Percentiles rank a stretch among this genome's conserved stretches.
Evolutionary conservation across 495 filamentous ascomycete genomes (phyloP).

Genomic region (Echria macrotheca): DNA sequence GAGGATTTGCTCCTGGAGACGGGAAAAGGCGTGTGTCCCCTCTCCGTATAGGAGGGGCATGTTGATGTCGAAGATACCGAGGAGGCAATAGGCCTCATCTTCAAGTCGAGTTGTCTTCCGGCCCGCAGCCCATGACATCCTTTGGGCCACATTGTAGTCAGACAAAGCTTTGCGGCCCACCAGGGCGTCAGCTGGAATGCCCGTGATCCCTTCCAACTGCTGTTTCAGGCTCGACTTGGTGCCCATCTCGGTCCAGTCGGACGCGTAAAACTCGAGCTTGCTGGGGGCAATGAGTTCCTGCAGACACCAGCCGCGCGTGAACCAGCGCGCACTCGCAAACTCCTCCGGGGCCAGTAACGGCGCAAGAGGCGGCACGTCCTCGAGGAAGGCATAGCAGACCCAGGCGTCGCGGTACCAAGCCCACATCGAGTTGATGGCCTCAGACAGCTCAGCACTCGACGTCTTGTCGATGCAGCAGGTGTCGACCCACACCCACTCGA

Average conservation of each 20-base stretch:
- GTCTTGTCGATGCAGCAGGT: no score
- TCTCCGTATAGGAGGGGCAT: constrained; percentile 14
- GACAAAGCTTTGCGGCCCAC: no score
- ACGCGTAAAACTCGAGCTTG: background rate
- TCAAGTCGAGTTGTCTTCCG: constrained; percentile 1
- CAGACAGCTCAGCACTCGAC: no score
- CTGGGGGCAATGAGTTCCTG: constrained; percentile 1
- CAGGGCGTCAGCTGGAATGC: background rate
- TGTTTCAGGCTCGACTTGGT: background rate
- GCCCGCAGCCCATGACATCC: background rate
- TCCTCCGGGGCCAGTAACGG: background rate
- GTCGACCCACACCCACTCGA: no score
- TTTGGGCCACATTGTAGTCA: background rate
- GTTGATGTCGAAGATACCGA: constrained; percentile 8
- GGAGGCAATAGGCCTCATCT: constrained; percentile 1
- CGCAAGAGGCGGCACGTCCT: constrained; percentile 3
- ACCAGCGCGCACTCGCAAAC: background rate
- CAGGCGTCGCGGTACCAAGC: constrained; percentile 24
- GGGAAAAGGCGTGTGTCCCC: background rate
- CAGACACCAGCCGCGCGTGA: background rate
- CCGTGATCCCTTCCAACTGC: background rate
- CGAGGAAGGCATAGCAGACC: constrained; percentile 27
- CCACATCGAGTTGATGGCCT: no score
- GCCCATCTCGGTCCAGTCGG: constrained; percentile 1
- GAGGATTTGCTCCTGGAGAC: constrained; percentile 8